Conservation (phyloP, 345 rosid genomes). For the Iberis pinnata region DNA sequence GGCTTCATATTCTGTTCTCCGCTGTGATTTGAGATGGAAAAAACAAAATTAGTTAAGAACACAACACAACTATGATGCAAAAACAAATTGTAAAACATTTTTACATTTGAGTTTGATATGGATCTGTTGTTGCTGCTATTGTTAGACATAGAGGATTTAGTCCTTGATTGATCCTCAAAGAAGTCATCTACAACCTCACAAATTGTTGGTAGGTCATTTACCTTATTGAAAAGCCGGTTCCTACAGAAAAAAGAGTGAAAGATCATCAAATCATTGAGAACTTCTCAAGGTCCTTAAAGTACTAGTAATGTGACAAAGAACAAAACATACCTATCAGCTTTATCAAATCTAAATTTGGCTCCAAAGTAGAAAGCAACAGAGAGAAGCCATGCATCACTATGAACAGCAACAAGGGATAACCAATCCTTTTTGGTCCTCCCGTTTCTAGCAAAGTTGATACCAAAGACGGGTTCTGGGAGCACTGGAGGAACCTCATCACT, state of each 20-base stretch:
- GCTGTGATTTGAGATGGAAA: too few relatives aligned
- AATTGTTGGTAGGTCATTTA: constrained; percentile 78
- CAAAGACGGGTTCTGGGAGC: constrained; percentile 91
- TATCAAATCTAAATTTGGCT: constrained; percentile 83
- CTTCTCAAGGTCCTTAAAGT: too few relatives aligned
- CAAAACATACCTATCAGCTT: constrained; percentile 60
- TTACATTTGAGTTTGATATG: constrained; percentile 67
- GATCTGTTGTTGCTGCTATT: constrained; percentile 64
- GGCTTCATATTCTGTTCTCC: too few relatives aligned
- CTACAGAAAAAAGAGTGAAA: constrained; percentile 27
- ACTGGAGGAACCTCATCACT: constrained; percentile 97
- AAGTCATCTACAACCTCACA: constrained; percentile 69
- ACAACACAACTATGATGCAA: constrained; percentile 29
- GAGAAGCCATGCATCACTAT: constrained; percentile 68
- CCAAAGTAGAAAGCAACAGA: constrained; percentile 88
- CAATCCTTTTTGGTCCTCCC: constrained; percentile 90
- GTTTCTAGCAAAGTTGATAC: constrained; percentile 94
- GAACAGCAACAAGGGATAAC: constrained; percentile 64
- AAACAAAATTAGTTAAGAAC: too few relatives aligned
- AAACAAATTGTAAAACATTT: neutral
- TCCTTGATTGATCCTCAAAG: constrained; percentile 58
- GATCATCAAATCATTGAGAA: constrained; percentile 7
- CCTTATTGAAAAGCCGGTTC: constrained; percentile 80
- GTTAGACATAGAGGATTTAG: constrained; percentile 57
- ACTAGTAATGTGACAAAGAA: too few relatives aligned